phyloP scores from a whole-genome alignment of 805 yeast genomes.

The Vanderwaltozyma verrucispora region DNA sequence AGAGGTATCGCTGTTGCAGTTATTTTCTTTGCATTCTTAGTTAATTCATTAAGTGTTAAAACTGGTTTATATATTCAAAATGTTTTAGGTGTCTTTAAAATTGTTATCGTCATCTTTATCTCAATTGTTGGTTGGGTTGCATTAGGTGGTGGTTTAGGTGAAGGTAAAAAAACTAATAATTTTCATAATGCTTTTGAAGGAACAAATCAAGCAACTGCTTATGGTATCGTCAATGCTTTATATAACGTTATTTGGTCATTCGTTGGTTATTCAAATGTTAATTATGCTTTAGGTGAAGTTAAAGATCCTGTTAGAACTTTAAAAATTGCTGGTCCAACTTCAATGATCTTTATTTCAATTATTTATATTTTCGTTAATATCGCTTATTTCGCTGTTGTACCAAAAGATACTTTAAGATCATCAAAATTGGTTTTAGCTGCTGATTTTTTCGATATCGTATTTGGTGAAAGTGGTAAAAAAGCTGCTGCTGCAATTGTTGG shows the following conservation, averaged over 20 bases:
- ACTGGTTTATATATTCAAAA: slow-evolving; percentile 59
- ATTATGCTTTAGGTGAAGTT: slow-evolving; percentile 73
- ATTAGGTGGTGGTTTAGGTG: slow-evolving; percentile 55
- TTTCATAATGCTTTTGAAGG: slow-evolving; percentile 52
- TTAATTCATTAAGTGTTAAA: slow-evolving; percentile 52
- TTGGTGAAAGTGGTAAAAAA: slow-evolving; percentile 56
- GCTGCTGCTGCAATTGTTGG: slow-evolving; percentile 78
- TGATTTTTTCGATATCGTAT: slow-evolving; percentile 60
- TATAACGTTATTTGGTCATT: slow-evolving; percentile 81
- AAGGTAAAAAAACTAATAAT: slow-evolving; percentile 45
- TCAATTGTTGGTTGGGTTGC: slow-evolving; percentile 78
- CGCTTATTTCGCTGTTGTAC: slow-evolving; percentile 76
- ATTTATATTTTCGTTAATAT: slow-evolving; percentile 68
- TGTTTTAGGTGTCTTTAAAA: slow-evolving; percentile 59
- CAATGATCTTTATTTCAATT: slow-evolving; percentile 49
- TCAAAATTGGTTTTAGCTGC: slow-evolving; percentile 72
- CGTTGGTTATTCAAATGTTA: slow-evolving; percentile 74
- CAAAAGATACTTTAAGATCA: slow-evolving; percentile 44
- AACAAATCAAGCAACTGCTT: slow-evolving; percentile 43
- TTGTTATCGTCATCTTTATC: slow-evolving; percentile 59
- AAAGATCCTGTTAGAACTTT: slow-evolving; percentile 63
- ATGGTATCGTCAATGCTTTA: slow-evolving; percentile 62
- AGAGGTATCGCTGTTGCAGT: slow-evolving; percentile 70
- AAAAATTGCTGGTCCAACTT: slow-evolving; percentile 64
- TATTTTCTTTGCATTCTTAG: slow-evolving; percentile 55